Conservation (phyloP, 768 basidiomycete species). For the Rhizopogon sp. region DNA sequence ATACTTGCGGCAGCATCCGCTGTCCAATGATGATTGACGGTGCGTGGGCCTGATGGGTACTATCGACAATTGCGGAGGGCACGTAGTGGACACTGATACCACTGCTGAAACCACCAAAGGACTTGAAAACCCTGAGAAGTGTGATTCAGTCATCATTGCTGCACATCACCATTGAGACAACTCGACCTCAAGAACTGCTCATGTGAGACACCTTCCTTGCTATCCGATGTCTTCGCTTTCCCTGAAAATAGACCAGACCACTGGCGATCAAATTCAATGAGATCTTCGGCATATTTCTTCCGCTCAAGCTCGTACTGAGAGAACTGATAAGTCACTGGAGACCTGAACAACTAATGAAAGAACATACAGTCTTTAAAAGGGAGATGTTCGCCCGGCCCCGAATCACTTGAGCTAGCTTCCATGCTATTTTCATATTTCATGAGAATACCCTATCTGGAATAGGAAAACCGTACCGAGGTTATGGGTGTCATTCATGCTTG, state of each 20-base stretch:
- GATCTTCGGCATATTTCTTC: conserved; percentile 61
- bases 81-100: conserved; percentile 37
- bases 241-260: conserved; percentile 67
- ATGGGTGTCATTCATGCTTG: conserved; percentile 71
- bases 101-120: conserved; percentile 33
- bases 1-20: conserved; percentile 31
- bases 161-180: conserved; percentile 3
- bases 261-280: conserved; percentile 67
- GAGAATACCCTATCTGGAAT: neutral
- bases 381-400: conserved; percentile 33
- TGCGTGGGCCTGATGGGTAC: conserved; percentile 27
- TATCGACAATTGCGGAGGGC: conserved; percentile 30
- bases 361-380: conserved; percentile 37
- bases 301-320: conserved; percentile 65
- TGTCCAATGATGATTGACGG: conserved; percentile 30
- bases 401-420: conserved; percentile 45
- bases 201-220: conserved; percentile 28
- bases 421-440: conserved; percentile 21
- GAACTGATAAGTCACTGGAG: neutral
- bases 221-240: conserved; percentile 47
- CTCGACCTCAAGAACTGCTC: conserved; percentile 30
- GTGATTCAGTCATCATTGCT: neutral
- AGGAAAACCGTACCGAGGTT: conserved; percentile 45
- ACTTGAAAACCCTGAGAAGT: conserved; percentile 28
- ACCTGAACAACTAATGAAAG: neutral